Evolutionary conservation across 1,139 yeast species (phyloP).

Genomic region (Blastobotrys niveus): DNA sequence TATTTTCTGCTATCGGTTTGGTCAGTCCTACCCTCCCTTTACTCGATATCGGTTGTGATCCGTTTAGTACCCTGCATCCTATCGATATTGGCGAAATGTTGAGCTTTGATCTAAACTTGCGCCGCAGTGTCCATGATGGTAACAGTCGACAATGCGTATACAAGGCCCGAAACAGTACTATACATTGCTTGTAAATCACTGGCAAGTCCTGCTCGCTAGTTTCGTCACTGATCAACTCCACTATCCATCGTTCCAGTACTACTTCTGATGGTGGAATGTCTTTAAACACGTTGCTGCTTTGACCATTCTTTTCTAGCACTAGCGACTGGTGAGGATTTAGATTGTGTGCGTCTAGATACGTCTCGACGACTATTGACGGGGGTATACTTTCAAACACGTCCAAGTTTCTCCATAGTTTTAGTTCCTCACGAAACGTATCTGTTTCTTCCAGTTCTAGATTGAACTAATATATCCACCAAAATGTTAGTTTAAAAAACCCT

Average conservation of each 20-base stretch:
- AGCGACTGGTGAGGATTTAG: conserved; percentile 58
- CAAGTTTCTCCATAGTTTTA: conserved; percentile 52
- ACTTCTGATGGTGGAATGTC: conserved; percentile 60
- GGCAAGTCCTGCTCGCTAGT: conserved; percentile 54
- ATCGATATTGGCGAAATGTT: conserved; percentile 40
- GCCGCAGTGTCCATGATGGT: conserved; percentile 60
- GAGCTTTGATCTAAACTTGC: conserved; percentile 39
- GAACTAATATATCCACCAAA: too few species aligned
- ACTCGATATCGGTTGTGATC: conserved; percentile 68
- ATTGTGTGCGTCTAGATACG: conserved; percentile 65
- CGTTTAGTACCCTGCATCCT: conserved; percentile 65
- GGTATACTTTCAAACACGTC: conserved; percentile 30
- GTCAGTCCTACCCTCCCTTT: conserved; percentile 82
- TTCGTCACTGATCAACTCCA: conserved; percentile 59
- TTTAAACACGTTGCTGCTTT: conserved; percentile 46
- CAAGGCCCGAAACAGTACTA: conserved; percentile 66
- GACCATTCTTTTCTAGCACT: conserved; percentile 46
- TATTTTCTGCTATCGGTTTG: conserved; percentile 49
- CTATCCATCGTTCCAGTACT: conserved; percentile 86
- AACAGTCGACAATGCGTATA: conserved; percentile 61
- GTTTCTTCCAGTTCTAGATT: conserved; percentile 52
- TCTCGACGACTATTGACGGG: conserved; percentile 83
- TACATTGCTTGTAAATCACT: conserved; percentile 65
- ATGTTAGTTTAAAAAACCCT: too few species aligned
- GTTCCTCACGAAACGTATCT: conserved; percentile 49